These are phyloP conservation scores for Cordyceps pruinosa DNA, from an alignment of 2,329 filamentous ascomycete species.

Conservation along the genomic window DNA sequence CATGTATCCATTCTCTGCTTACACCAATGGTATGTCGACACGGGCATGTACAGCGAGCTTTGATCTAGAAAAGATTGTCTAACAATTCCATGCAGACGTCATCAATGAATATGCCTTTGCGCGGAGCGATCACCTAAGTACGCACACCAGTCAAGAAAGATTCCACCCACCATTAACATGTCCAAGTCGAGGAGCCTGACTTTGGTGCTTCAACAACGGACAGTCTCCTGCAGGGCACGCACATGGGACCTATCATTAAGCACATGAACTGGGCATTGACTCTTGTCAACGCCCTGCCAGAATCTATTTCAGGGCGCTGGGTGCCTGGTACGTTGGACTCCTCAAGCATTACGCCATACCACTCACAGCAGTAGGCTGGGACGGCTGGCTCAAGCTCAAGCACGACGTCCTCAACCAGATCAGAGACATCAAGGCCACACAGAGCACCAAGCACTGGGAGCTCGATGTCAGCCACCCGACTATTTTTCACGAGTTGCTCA, in stretches of 20 bases:
- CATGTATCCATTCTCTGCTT: slow-evolving; percentile 32
- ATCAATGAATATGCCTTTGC: slow-evolving; percentile 36
- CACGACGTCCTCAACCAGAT: slow-evolving; percentile 31
- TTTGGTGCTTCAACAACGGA: slow-evolving; percentile 31
- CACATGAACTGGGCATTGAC: slow-evolving; percentile 30
- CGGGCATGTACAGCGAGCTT: background rate
- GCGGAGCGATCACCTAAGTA: slow-evolving; percentile 26
- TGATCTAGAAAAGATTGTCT: background rate
- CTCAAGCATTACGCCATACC: slow-evolving; percentile 13
- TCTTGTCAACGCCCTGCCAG: slow-evolving; percentile 29
- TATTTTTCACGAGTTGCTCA: slow-evolving; percentile 30
- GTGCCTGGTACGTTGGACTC: slow-evolving; percentile 21
- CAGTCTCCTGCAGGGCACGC: slow-evolving; percentile 30
- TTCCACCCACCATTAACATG: background rate
- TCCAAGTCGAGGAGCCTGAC: slow-evolving; percentile 25
- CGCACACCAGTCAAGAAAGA: background rate
- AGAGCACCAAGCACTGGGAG: slow-evolving; percentile 27
- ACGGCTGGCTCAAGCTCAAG: slow-evolving; percentile 33
- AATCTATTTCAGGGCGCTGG: slow-evolving; percentile 29
- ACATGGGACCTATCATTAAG: slow-evolving; percentile 30
- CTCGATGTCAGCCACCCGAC: slow-evolving; percentile 29
- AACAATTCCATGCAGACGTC: slow-evolving; percentile 23
- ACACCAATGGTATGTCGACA: slow-evolving; percentile 28
- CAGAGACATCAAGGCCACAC: slow-evolving; percentile 27
- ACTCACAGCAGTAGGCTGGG: slow-evolving; percentile 25